Base-by-base conservation (phyloP, 225 moss, liverwort and hornwort species). In the Ulota crispa region DNA sequence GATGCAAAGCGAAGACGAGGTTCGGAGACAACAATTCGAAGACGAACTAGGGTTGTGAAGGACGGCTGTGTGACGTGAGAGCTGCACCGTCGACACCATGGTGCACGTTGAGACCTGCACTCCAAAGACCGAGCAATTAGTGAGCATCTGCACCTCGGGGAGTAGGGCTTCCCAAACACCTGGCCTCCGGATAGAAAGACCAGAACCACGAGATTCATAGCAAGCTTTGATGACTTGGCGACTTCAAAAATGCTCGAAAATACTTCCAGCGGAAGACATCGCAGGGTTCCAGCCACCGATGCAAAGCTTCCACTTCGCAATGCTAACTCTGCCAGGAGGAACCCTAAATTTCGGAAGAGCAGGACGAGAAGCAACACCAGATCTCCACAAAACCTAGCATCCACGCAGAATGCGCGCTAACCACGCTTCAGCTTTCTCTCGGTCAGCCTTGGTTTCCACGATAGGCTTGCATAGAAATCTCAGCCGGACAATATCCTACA, bases 61-160 rank as follows among this genome's bases (percentile, higher is more conserved):
- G 69, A 85, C 32, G 28, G 81, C 37, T 64, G 85, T 5, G 78
- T 72, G 64, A 73, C 66, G 70, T 42, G 79, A 82, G 72, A 91
- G 80, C 80, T 83, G 85, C 64, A 77, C 76, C 59, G 83, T 87
- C 31, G 87, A 91, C 75, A 80, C 76, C 87, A 87, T 85, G 57
- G 89, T 80, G 81, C 85, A 87, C 85, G 87, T 84, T 55, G 83
- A 87, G 82, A 87, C 87, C 91, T 91, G 81, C 78, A 85, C 19
- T 52, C 41, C 42, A 32, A 14, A 83, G 24, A 20, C 65, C 60
- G 34, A 68, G 69, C n/a, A 56, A 68, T 59, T 23, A 23, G 30
- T 26, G 23, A 11, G 23, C 12, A 24, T 10, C 21, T 68, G 16
- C 73, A 50, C 16, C 52, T 36, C 36, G n/a, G 8, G 24, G 24